A percentile compares a stretch with the other conserved stretches of the same genome.
phyloP scores from a whole-genome alignment of 768 basidiomycete genomes.

The Suillus americanus region DNA sequence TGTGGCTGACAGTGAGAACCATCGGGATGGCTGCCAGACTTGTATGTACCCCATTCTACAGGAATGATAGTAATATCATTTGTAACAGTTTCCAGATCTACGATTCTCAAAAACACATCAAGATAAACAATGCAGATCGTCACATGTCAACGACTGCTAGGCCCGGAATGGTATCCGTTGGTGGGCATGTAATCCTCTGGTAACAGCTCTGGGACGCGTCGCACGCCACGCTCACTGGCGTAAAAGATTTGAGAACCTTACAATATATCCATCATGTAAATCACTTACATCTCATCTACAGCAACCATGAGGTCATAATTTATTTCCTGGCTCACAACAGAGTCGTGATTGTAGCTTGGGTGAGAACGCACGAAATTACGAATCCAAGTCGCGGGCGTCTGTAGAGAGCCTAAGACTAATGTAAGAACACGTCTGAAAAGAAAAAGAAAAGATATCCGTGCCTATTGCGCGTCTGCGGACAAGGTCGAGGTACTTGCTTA shows the following conservation, averaged over 20 bases:
- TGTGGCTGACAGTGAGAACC: background rate
- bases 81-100: background rate
- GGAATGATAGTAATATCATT: background rate
- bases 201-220: slow-evolving; percentile 59
- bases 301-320: slow-evolving; percentile 92
- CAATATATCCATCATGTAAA: background rate
- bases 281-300: slow-evolving; percentile 86
- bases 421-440: slow-evolving; percentile 7
- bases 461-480: slow-evolving; percentile 80
- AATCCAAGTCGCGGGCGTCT: slow-evolving; percentile 92
- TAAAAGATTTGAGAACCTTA: background rate
- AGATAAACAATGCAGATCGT: background rate
- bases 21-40: too few relatives aligned
- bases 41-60: background rate
- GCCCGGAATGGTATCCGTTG: slow-evolving; percentile 27
- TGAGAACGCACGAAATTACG: slow-evolving; percentile 89
- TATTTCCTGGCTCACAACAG: slow-evolving; percentile 87
- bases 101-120: background rate
- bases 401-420: slow-evolving; percentile 57
- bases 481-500: slow-evolving; percentile 78
- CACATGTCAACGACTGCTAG: slow-evolving; percentile 18
- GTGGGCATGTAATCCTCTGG: slow-evolving; percentile 54
- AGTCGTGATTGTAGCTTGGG: slow-evolving; percentile 89
- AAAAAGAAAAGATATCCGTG: slow-evolving; percentile 32
- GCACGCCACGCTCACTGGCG: slow-evolving; percentile 64